These are phyloP conservation scores for Starmerella riodocensis DNA, from an alignment of 805 yeast species.

Conservation along the genomic window DNA sequence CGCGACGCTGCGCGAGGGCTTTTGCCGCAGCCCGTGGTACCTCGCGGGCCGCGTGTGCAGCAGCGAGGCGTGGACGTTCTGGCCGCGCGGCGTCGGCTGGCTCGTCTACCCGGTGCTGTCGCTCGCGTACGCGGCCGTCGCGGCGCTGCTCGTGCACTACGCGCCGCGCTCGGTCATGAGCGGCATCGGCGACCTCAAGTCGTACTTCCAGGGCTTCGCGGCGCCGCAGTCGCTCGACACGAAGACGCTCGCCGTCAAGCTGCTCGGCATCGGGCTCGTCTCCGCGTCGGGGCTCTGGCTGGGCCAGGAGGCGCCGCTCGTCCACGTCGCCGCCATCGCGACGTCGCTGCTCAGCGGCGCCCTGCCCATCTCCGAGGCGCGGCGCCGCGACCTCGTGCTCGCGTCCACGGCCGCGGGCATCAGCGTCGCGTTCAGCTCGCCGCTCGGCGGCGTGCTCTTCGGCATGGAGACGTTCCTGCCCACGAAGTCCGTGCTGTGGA, in stretches of 20 bases:
- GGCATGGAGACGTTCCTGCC: conserved; percentile 38
- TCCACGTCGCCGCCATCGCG: conserved; percentile 45
- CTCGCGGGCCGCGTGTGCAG: conserved; percentile 53
- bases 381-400: conserved; percentile 48
- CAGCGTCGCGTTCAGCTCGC: conserved; percentile 73
- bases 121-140: conserved; percentile 30
- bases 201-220: conserved; percentile 52
- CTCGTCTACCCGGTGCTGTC: conserved; percentile 31
- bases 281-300: conserved; percentile 70
- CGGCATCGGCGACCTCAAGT: conserved; percentile 65
- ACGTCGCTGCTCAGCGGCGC: conserved; percentile 29
- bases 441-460: conserved; percentile 77
- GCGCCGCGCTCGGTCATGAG: conserved; percentile 36
- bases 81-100: conserved; percentile 23
- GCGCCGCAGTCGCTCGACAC: conserved; percentile 41
- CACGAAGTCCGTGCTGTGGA: conserved; percentile 60
- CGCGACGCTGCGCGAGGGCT: conserved; percentile 59
- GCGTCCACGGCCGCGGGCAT: conserved; percentile 79
- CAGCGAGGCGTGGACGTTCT: conserved; percentile 26
- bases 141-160: conserved; percentile 27
- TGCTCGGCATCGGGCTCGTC: conserved; percentile 46
- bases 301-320: conserved; percentile 80
- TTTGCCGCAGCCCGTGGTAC: conserved; percentile 51
- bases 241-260: conserved; percentile 42
- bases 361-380: conserved; percentile 25